phyloP scores from a whole-genome alignment of 768 basidiomycete species.

The Suillus weaverae region DNA sequence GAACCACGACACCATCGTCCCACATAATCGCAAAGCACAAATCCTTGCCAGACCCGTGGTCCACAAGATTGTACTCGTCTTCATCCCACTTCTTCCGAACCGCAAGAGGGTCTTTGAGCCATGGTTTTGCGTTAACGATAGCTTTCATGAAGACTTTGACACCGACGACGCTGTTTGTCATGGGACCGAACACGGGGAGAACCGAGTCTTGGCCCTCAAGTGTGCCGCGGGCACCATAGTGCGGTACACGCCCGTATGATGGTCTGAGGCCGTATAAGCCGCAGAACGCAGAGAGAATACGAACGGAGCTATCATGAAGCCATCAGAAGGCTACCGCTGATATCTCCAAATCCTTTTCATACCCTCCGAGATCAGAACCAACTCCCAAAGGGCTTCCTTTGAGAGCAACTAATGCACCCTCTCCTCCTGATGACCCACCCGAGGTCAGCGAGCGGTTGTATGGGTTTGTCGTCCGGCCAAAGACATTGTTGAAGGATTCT shows the following conservation, averaged over 20 bases:
- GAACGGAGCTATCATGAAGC: conserved; percentile 51
- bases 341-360: neutral
- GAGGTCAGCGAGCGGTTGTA: conserved; percentile 66
- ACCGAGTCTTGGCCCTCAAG: conserved; percentile 72
- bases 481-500: conserved; percentile 78
- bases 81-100: conserved; percentile 62
- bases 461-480: conserved; percentile 78
- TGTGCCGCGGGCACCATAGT: conserved; percentile 61
- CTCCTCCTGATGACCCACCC: conserved; percentile 86
- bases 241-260: conserved; percentile 69
- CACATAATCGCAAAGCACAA: conserved; percentile 64
- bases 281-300: conserved; percentile 67
- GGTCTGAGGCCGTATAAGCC: conserved; percentile 73
- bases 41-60: conserved; percentile 53
- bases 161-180: conserved; percentile 56
- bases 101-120: conserved; percentile 63
- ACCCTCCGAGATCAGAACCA: conserved; percentile 84
- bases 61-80: conserved; percentile 54
- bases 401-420: conserved; percentile 68
- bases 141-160: conserved; percentile 66
- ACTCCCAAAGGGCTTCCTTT: conserved; percentile 56
- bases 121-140: conserved; percentile 59
- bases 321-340: neutral
- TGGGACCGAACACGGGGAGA: conserved; percentile 72
- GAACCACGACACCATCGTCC: conserved; percentile 58